A percentile compares a stretch with the other conserved stretches of the same genome.
These are phyloP conservation scores for Heterobasidion annosum DNA, from an alignment of 1,284 basidiomycete species.

Conservation along the genomic window DNA sequence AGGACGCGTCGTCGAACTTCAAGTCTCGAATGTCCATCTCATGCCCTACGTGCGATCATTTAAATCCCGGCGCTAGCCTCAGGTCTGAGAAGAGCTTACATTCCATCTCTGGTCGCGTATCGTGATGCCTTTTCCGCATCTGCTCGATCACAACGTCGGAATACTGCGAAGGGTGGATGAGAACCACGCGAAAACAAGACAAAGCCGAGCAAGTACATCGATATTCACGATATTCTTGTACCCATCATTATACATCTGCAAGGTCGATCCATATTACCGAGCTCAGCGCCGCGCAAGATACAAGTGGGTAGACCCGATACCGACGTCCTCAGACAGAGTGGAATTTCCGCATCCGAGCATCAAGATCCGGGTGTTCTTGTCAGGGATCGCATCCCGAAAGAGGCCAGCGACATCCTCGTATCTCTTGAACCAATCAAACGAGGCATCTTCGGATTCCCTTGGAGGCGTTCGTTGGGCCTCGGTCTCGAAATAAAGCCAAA, in stretches of 20 bases:
- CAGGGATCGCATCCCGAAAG: conserved; percentile 53
- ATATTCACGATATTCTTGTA: conserved; percentile 80
- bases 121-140: conserved; percentile 59
- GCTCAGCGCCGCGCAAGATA: background rate
- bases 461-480: background rate
- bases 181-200: background rate
- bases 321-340: conserved; percentile 64
- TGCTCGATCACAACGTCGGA: conserved; percentile 74
- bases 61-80: too few species aligned
- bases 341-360: conserved; percentile 94
- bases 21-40: conserved; percentile 84
- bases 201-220: conserved; percentile 47
- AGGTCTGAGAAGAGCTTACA: conserved; percentile 37
- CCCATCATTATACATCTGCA: conserved; percentile 85
- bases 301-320: conserved; percentile 7
- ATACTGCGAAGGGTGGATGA: conserved; percentile 40
- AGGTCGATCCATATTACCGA: background rate
- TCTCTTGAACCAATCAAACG: conserved; percentile 86
- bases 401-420: conserved; percentile 58
- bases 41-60: conserved; percentile 45
- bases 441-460: conserved; percentile 54
- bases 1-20: conserved; percentile 54
- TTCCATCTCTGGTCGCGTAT: conserved; percentile 60
- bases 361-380: conserved; percentile 60
- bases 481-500: too few species aligned